Conservation (phyloP, 805 yeast species). For the Kluyveromyces lactis region DNA sequence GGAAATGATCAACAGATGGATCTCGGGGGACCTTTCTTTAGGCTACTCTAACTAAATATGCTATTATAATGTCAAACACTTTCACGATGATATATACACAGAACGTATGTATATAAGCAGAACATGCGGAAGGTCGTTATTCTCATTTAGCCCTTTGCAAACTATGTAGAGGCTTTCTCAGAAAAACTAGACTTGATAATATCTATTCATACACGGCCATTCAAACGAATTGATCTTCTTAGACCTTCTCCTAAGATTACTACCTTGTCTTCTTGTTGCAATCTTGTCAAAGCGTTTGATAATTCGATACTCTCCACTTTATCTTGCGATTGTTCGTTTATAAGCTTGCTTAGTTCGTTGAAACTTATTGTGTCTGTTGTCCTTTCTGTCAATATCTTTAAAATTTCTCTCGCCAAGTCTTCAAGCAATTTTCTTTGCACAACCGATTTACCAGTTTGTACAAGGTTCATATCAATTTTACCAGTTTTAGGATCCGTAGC, state of each 20-base stretch:
- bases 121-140: too few species aligned
- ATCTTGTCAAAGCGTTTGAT: conserved; percentile 54
- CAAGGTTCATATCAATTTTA: conserved; percentile 92
- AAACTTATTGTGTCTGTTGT: conserved; percentile 45
- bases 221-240: conserved; percentile 47
- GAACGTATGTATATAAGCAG: too few species aligned
- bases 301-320: conserved; percentile 66
- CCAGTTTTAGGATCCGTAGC: conserved; percentile 98
- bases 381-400: conserved; percentile 44
- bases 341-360: conserved; percentile 46
- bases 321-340: conserved; percentile 52
- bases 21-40: conserved; percentile 33
- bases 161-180: too few species aligned
- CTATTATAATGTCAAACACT: neutral
- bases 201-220: conserved; percentile 19
- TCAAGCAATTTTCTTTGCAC: conserved; percentile 74
- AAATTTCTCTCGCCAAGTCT: conserved; percentile 57
- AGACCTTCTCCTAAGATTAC: conserved; percentile 65
- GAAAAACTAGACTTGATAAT: too few species aligned
- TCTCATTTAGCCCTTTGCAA: too few species aligned
- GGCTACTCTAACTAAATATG: neutral
- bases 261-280: conserved; percentile 65
- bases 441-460: conserved; percentile 90
- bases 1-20: conserved; percentile 63
- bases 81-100: too few species aligned